Evolutionary conservation across 768 basidiomycete genomes (phyloP).

Genomic region (Rickenella mellea): DNA sequence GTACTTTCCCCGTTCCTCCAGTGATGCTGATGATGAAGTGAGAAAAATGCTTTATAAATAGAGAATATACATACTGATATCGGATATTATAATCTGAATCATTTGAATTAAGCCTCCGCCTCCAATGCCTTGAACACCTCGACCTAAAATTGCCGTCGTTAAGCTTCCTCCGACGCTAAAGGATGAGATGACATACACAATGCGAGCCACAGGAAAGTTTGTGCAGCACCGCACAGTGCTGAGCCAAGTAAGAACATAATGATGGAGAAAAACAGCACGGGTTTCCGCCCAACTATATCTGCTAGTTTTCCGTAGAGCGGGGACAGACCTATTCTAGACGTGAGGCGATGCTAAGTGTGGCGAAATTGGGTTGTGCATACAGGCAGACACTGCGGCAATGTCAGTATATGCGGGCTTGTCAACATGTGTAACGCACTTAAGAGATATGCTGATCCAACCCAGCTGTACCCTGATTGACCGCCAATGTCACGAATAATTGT

Average conservation of each 20-base stretch:
- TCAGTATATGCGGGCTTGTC: neutral
- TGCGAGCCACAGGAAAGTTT: conserved; percentile 19
- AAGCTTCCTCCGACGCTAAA: too few relatives aligned
- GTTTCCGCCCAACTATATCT: conserved; percentile 9
- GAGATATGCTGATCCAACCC: conserved; percentile 11
- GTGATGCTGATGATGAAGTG: neutral
- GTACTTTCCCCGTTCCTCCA: conserved; percentile 18
- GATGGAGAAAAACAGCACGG: conserved; percentile 6
- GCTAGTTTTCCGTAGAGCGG: conserved; percentile 3
- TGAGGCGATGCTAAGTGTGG: neutral
- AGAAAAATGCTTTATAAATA: neutral
- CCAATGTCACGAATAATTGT: conserved; percentile 8
- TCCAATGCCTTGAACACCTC: conserved; percentile 22
- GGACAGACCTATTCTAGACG: neutral
- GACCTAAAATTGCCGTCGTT: conserved; percentile 4
- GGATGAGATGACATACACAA: conserved; percentile 3
- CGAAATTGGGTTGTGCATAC: too few relatives aligned
- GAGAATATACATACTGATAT: conserved; percentile 15
- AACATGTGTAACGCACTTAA: neutral
- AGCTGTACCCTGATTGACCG: conserved; percentile 7
- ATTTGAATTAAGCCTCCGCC: conserved; percentile 15
- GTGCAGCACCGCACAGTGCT: conserved; percentile 19
- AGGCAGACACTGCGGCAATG: neutral
- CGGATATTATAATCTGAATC: conserved; percentile 15
- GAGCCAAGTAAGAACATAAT: conserved; percentile 9